Conservation (phyloP, 176 grass and related monocot genomes). For the Eremochloa ophiuroides region DNA sequence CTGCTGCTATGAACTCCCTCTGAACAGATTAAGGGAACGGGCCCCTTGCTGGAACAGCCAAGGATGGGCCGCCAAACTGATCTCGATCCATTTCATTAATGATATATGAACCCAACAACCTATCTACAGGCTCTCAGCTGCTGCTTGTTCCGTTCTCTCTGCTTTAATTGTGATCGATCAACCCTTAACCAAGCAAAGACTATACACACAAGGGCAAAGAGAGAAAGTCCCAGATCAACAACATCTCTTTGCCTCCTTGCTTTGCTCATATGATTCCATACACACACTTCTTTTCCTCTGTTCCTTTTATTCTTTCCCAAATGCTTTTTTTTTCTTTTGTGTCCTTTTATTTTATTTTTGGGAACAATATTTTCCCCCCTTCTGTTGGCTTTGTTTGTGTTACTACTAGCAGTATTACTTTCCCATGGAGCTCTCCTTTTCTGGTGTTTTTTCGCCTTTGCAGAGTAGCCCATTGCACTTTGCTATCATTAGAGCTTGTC, state of each 20-base stretch:
- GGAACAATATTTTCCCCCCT: not conserved
- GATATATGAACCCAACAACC: not conserved
- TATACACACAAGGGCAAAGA: not conserved
- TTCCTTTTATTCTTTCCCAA: not conserved
- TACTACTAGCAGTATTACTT: slow-evolving; percentile 10
- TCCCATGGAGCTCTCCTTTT: slow-evolving; percentile 67
- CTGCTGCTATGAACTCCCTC: not conserved
- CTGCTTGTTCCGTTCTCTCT: not conserved
- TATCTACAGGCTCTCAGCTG: not conserved
- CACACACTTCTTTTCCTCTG: not conserved
- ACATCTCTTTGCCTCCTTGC: slow-evolving; percentile 1
- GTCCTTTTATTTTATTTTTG: not conserved
- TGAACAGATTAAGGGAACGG: not conserved
- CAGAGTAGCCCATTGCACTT: slow-evolving; percentile 51
- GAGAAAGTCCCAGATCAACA: not conserved
- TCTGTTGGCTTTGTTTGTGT: slow-evolving; percentile 16
- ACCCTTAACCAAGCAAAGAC: slow-evolving; percentile 5
- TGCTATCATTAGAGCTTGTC: slow-evolving; percentile 66
- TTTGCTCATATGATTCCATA: slow-evolving; percentile 19
- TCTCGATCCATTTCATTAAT: not conserved
- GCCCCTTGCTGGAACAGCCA: not conserved
- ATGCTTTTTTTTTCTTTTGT: not conserved
- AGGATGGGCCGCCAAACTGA: not conserved
- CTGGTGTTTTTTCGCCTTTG: slow-evolving; percentile 36
- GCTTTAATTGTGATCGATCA: not conserved